Conservation (phyloP, 768 basidiomycete genomes). For the Trametopsis cervina region DNA sequence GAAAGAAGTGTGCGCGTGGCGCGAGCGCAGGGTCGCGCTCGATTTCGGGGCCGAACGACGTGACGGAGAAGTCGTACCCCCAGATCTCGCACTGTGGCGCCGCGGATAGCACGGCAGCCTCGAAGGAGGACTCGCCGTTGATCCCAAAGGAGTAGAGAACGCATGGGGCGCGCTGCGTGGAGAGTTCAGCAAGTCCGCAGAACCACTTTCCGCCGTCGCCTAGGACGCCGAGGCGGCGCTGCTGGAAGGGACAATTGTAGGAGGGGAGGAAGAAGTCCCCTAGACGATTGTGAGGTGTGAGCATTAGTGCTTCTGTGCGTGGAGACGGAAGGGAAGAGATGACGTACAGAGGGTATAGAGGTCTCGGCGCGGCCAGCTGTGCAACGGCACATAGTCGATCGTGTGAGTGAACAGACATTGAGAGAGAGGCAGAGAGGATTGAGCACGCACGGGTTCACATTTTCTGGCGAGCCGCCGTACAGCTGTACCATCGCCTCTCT, state of each 20-base stretch:
- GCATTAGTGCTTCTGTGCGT: not conserved
- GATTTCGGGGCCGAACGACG: slow-evolving; percentile 40
- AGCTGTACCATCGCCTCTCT: no score
- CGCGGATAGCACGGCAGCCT: slow-evolving; percentile 36
- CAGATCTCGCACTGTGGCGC: slow-evolving; percentile 31
- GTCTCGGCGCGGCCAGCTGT: no score
- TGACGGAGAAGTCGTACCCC: slow-evolving; percentile 36
- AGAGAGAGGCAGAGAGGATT: no score
- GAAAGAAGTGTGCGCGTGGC: slow-evolving; percentile 36
- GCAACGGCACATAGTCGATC: no score
- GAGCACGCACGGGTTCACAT: no score
- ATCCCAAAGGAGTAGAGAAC: slow-evolving; percentile 27
- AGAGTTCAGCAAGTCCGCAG: slow-evolving; percentile 38
- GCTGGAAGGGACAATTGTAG: slow-evolving; percentile 4
- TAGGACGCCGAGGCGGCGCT: slow-evolving; percentile 36
- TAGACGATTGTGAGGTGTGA: no score
- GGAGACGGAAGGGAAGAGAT: not conserved
- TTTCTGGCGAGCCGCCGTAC: no score
- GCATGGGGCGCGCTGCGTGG: slow-evolving; percentile 6
- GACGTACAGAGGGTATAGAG: slow-evolving; percentile 16
- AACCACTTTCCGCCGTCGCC: slow-evolving; percentile 49
- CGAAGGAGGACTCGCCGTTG: slow-evolving; percentile 42
- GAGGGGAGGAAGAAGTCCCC: slow-evolving; percentile 34
- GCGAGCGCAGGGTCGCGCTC: slow-evolving; percentile 23
- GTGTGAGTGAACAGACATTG: no score